Conservation (phyloP, 129 eudicot genomes). For the Chrysanthemum seticuspe region DNA sequence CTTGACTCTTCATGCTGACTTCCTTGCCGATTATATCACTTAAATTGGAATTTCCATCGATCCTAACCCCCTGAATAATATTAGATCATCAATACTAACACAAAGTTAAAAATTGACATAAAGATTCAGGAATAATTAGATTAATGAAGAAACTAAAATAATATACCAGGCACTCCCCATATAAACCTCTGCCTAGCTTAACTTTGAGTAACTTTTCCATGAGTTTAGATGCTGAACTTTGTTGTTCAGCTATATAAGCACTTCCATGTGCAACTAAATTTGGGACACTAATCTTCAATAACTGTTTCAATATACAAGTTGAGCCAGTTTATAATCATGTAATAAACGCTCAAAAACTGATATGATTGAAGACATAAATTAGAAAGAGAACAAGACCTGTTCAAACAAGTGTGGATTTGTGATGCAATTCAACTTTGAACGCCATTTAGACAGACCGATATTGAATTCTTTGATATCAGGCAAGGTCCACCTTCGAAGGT, state of each 20-base stretch:
- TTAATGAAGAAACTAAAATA: conserved; percentile 3
- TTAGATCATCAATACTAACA: background rate
- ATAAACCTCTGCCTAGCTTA: conserved; percentile 78
- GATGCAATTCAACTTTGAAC: conserved; percentile 76
- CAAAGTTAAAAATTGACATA: background rate
- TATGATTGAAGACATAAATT: background rate
- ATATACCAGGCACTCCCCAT: conserved; percentile 85
- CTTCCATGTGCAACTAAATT: conserved; percentile 60
- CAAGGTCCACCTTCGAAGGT: conserved; percentile 54
- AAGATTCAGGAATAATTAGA: background rate
- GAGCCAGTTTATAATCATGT: conserved; percentile 5
- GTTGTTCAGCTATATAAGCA: conserved; percentile 43
- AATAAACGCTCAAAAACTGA: background rate
- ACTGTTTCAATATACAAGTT: conserved; percentile 43
- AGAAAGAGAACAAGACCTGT: conserved; percentile 47
- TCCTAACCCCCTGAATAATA: conserved; percentile 59
- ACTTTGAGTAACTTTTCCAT: conserved; percentile 60
- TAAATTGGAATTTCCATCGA: conserved; percentile 55
- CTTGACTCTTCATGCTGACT: conserved; percentile 70
- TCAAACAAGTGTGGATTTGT: conserved; percentile 67
- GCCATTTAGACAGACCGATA: conserved; percentile 65
- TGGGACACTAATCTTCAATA: conserved; percentile 42
- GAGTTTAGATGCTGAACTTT: conserved; percentile 46
- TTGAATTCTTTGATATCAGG: conserved; percentile 65
- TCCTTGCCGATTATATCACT: conserved; percentile 74